A percentile compares a stretch with the other conserved stretches of the same genome.
These are phyloP conservation scores for Ophiosphaerella narmari DNA, from an alignment of 2,329 filamentous ascomycete species.

Conservation along the genomic window DNA sequence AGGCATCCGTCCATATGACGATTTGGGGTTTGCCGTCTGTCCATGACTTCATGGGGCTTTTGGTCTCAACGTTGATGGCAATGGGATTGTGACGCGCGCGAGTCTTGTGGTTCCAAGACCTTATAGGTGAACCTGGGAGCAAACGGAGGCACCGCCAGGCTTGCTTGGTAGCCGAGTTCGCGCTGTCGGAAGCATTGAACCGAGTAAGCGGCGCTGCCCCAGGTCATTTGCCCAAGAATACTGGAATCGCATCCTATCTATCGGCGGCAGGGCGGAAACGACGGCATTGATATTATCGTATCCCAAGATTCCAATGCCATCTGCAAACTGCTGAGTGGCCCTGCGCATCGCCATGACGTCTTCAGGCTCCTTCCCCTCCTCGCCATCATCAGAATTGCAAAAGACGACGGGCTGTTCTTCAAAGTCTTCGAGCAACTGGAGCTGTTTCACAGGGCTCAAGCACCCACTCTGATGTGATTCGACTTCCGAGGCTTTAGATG, in stretches of 20 bases:
- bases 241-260: background rate
- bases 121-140: background rate
- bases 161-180: conserved; percentile 12
- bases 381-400: background rate
- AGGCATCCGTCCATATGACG: conserved; percentile 15
- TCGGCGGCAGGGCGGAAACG: too few relatives aligned
- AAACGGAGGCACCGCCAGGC: conserved; percentile 21
- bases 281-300: too few relatives aligned
- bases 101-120: too few relatives aligned
- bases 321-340: too few relatives aligned
- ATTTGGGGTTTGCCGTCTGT: conserved; percentile 32
- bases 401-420: conserved; percentile 3
- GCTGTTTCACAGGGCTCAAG: conserved; percentile 2
- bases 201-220: too few relatives aligned
- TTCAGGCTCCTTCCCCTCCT: background rate
- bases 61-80: conserved; percentile 31
- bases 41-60: conserved; percentile 31
- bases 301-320: too few relatives aligned
- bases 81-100: conserved; percentile 11
- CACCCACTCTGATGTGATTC: conserved; percentile 3
- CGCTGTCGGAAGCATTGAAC: too few relatives aligned
- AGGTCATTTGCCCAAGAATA: background rate
- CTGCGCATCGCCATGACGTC: background rate
- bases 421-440: conserved; percentile 2
- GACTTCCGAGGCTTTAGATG: background rate